phyloP scores from a whole-genome alignment of 2,329 filamentous ascomycete genomes.

The Blastomyces percursus region DNA sequence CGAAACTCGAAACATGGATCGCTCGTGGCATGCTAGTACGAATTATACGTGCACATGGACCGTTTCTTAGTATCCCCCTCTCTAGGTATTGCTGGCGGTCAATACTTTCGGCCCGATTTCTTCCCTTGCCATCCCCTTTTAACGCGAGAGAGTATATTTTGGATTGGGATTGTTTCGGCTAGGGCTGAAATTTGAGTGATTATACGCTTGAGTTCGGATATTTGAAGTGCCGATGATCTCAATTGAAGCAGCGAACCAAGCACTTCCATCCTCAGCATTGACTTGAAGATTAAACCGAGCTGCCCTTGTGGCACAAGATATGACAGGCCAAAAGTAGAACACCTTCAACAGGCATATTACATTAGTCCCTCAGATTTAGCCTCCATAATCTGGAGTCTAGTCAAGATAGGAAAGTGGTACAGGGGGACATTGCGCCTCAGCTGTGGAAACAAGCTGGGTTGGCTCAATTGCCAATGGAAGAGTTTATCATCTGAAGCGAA shows the following conservation, averaged over 20 bases:
- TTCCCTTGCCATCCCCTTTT: not conserved
- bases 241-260: not conserved
- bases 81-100: not conserved
- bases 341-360: not conserved
- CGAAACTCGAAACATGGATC: not conserved
- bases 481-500: not conserved
- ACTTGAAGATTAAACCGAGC: not conserved
- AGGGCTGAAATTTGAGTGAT: not conserved
- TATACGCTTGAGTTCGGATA: not conserved
- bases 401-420: constrained; percentile 3
- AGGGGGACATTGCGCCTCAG: not conserved
- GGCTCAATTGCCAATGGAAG: not conserved
- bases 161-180: not conserved
- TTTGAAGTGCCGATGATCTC: not conserved
- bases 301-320: not conserved
- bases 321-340: not conserved
- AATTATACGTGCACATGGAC: not conserved
- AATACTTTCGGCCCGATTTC: not conserved
- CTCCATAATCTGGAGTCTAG: not conserved
- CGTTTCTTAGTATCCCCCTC: not conserved
- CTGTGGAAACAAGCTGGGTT: not conserved
- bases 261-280: not conserved
- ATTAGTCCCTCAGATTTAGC: not conserved
- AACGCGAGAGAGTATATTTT: not conserved
- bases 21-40: not conserved